Conservation (phyloP, 208 protist genomes). For the Leishmania aethiopica region DNA sequence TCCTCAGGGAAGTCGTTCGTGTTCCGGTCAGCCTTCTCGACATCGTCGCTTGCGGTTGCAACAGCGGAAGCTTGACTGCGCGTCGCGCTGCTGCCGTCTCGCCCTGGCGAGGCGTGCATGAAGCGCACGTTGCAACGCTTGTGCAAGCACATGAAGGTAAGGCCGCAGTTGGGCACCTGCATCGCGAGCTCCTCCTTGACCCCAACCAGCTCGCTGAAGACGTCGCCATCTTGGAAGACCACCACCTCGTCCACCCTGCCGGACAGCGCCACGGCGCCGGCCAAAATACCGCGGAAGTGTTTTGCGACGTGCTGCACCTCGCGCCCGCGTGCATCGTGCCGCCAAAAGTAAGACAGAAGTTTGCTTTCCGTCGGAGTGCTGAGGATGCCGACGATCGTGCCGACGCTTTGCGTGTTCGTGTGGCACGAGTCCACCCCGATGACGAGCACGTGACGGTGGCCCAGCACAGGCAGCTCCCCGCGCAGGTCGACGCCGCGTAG, state of each 20-base stretch:
- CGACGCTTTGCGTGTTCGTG: slow-evolving; percentile 69
- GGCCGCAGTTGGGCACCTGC: slow-evolving; percentile 58
- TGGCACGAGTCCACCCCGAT: slow-evolving; percentile 89
- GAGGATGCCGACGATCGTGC: slow-evolving; percentile 78
- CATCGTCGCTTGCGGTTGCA: not conserved
- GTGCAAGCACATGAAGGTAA: slow-evolving; percentile 91
- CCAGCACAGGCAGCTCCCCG: slow-evolving; percentile 67
- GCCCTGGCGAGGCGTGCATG: slow-evolving; percentile 39
- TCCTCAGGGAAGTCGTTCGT: not conserved
- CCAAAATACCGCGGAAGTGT: slow-evolving; percentile 60
- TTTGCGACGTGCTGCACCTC: slow-evolving; percentile 59
- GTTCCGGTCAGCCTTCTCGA: not conserved
- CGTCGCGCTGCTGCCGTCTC: slow-evolving; percentile 11
- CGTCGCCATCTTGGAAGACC: slow-evolving; percentile 88
- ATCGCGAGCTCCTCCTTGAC: slow-evolving; percentile 62
- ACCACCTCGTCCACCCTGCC: slow-evolving; percentile 87
- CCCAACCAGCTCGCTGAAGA: slow-evolving; percentile 72
- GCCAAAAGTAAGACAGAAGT: slow-evolving; percentile 79
- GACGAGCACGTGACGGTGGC: slow-evolving; percentile 53
- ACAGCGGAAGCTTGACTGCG: not conserved
- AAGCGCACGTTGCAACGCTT: slow-evolving; percentile 92
- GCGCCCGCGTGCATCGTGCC: slow-evolving; percentile 66
- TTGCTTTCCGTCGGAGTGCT: slow-evolving; percentile 49
- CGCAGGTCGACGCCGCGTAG: slow-evolving; percentile 65
- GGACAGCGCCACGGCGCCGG: slow-evolving; percentile 38